These are phyloP conservation scores for Pezicula neosporulosa DNA, from an alignment of 2,329 filamentous ascomycete genomes.

Conservation along the genomic window DNA sequence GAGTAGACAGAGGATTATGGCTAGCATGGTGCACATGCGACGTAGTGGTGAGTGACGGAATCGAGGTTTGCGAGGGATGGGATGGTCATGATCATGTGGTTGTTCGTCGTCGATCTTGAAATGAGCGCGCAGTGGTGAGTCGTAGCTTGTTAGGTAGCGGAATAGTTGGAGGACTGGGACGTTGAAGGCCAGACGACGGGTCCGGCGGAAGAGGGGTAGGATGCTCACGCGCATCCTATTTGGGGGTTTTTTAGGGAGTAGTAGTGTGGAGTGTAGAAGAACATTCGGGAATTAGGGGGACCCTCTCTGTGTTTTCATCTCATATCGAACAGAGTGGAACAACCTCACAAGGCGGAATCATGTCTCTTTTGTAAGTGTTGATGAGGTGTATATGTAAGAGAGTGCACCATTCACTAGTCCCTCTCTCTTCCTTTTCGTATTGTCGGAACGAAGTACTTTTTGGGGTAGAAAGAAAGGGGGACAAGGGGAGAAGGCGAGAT, in stretches of 20 bases:
- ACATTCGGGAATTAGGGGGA: not conserved
- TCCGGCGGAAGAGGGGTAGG: not conserved
- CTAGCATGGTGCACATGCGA: not conserved
- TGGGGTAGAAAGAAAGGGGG: no score
- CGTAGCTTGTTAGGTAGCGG: not conserved
- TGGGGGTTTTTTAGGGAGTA: not conserved
- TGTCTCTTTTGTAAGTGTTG: no score
- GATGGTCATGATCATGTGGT: not conserved
- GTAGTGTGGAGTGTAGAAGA: no score
- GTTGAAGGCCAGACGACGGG: conserved; percentile 1
- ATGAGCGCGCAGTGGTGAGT: not conserved
- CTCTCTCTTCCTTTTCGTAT: no score
- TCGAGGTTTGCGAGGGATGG: not conserved
- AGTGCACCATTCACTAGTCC: no score
- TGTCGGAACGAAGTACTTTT: no score
- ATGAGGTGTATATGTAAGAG: no score
- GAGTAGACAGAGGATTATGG: conserved; percentile 9
- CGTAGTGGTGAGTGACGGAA: not conserved
- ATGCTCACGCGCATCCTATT: not conserved
- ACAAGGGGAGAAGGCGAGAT: no score
- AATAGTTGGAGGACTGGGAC: not conserved
- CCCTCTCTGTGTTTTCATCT: not conserved
- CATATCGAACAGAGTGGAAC: no score
- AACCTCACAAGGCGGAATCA: no score
- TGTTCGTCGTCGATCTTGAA: conserved; percentile 1